Evolutionary conservation across 1,284 basidiomycete species (phyloP).

Genomic region (Malassezia brasiliensis): DNA sequence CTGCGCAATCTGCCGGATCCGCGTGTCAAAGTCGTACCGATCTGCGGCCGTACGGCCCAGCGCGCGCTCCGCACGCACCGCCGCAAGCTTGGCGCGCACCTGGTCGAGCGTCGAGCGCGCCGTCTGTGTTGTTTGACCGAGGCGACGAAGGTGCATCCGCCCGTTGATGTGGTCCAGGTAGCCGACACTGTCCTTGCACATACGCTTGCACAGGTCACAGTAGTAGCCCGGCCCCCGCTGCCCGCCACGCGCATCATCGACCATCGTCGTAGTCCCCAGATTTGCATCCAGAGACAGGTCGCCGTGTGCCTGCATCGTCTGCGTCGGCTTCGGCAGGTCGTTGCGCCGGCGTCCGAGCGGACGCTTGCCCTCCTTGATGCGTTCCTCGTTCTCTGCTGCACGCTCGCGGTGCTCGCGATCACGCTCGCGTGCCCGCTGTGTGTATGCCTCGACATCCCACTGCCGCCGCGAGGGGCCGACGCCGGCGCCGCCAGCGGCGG

Average conservation of each 20-base stretch:
- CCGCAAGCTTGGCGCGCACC: constrained; percentile 77
- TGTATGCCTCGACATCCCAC: constrained; percentile 39
- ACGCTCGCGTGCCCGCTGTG: constrained; percentile 29
- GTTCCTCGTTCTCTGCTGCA: constrained; percentile 31
- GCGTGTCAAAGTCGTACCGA: constrained; percentile 76
- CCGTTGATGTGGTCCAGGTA: constrained; percentile 96
- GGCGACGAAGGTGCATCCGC: constrained; percentile 70
- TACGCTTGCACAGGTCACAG: constrained; percentile 54
- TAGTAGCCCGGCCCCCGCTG: constrained; percentile 40
- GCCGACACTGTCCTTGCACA: constrained; percentile 81
- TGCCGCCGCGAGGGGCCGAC: constrained; percentile 36
- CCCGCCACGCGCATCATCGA: constrained; percentile 25
- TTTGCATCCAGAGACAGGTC: constrained; percentile 37
- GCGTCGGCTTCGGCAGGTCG: constrained; percentile 33
- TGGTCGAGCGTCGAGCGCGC: constrained; percentile 81
- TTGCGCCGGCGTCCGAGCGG: constrained; percentile 26
- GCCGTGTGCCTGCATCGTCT: constrained; percentile 28
- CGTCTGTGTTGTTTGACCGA: constrained; percentile 90
- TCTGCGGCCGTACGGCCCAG: constrained; percentile 3
- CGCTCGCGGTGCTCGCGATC: constrained; percentile 36
- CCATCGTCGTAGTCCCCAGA: constrained; percentile 37
- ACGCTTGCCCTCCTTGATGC: constrained; percentile 26
- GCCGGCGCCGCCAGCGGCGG: constrained; percentile 11
- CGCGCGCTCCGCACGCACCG: constrained; percentile 54
- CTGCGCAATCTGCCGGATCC: constrained; percentile 70